Evolutionary conservation across 106 monocot species (phyloP), one percentile per base, ranked within the genome.

Genomic region (Platanthera guangdongensis): DNA sequence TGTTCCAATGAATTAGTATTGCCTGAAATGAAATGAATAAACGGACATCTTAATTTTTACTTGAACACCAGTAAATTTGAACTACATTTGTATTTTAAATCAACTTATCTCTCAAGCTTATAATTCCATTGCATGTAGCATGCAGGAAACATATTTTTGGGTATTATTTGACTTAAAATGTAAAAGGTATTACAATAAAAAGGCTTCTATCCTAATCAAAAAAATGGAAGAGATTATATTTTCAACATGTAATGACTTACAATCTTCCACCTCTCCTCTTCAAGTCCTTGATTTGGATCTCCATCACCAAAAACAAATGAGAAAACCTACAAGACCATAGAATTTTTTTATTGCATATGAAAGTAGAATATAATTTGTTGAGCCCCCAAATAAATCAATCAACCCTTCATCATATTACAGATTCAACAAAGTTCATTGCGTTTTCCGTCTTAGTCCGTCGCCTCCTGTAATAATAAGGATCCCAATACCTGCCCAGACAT

Each of bases 271-370:
- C 97, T 89, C 81, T 94, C 86, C 77, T 99, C 97, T 82, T 99
- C 97, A 59, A 99, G 76, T 75, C 97, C 97, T 82, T 92, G 84
- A 86, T 99, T 99, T 79, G 97, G 97, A 92, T 99, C 88, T 9
- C 97, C 94, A 78, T 99, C 97, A 78, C 97, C 97, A 85, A 99
- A 99, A 65, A 99, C 97, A 92, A 99, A 99, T 73, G 97, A 99
- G 65, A 99, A 99, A 77, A 99, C 91, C 97, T 99, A 73, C 70
- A 83, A 78, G 28, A 86, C 50, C 16, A 30, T 18, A 81, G 21
- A 47, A 65, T 77, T 47, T 71, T 54, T 6, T 73, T 14, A 47
- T 77, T 73, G 65, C 25, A 32, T 25, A 47, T 70, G 47, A 70
- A 70, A 70, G 46, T 16, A 70, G 51, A 72, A 51, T 22, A 11